Evolutionary conservation across 2,329 filamentous ascomycete genomes (phyloP), one percentile per base, ranked within the genome.

Genomic region (Hymenoscyphus salicellus): DNA sequence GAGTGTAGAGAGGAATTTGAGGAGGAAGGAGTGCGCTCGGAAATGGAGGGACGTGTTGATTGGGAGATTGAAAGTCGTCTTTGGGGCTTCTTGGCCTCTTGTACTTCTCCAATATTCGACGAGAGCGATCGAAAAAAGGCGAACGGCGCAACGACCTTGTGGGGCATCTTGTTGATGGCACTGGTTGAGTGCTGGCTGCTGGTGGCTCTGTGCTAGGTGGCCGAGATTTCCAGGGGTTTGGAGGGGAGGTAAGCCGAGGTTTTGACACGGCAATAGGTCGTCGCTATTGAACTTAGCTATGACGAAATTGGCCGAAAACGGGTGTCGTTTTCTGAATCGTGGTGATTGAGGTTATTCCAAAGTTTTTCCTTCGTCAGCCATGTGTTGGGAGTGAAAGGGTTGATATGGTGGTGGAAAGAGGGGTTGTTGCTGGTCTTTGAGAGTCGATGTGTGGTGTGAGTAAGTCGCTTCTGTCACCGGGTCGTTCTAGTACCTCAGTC

Each of bases 41-140:
- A 26, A 55, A 61, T 41, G 8, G 62, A 17, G 23, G 70, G 68
- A 56, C 64, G 68, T 57, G 52, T 62, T 17, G 60, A 52, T 26
- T 65, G 57, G 11, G 59, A 59, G 30, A 62, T 70, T 16, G 68
- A 68, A 49, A 64, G 63, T 20, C 65, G 28, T 11, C 67, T 55
- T 5, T 65, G 52, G 32, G 33, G 43, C 59, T 67, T 73, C 56
- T 71, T 72, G 10, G 68, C 28, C 26, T 71, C 71, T 56, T 60
- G 57, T 43, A 57, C 33, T 26, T 63, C 62, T 46, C 17, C 26
- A 23, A 16, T 17, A 20, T 32, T 41, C 17, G 60, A 30, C 14
- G 62, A 60, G 16, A 55, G 57, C 4, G 62, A 63, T 33, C 62
- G 60, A 28, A 63, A 57, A 26, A 63, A 63, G 26, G 62, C 46